Conservation (phyloP, 139 green algal species). For the Microglena sp. region DNA sequence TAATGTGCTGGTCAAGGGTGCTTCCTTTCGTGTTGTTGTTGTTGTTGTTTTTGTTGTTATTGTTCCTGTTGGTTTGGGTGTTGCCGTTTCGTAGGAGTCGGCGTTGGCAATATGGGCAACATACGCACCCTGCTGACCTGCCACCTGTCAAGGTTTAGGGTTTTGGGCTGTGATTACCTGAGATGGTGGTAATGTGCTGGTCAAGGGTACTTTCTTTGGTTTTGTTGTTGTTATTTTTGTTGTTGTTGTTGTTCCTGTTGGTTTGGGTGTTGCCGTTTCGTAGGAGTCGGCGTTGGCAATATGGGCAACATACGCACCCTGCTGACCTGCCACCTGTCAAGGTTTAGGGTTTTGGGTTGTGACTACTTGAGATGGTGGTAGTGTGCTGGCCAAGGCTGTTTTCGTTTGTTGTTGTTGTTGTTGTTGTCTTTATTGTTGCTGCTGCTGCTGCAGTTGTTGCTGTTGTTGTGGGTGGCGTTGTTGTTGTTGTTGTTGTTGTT, state of each 20-base stretch:
- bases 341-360: too few species aligned
- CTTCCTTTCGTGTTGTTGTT: too few species aligned
- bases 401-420: too few species aligned
- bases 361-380: too few species aligned
- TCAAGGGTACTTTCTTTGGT: too few species aligned
- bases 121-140: constrained; percentile 41
- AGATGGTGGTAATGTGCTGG: too few species aligned
- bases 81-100: neutral
- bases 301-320: constrained; percentile 45
- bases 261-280: neutral
- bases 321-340: constrained; percentile 33
- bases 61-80: neutral
- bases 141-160: constrained; percentile 26
- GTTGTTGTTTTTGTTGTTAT: neutral
- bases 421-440: neutral
- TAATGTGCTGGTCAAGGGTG: too few species aligned
- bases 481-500: too few species aligned
- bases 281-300: constrained; percentile 12
- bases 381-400: too few species aligned
- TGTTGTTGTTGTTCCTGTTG: neutral
- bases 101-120: constrained; percentile 43
- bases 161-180: too few species aligned
- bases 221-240: neutral
- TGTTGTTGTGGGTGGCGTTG: too few species aligned
- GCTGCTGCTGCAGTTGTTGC: neutral